Evolutionary conservation across 108 stramenopile genomes (phyloP).

Genomic region (Nitzschia sp.): DNA sequence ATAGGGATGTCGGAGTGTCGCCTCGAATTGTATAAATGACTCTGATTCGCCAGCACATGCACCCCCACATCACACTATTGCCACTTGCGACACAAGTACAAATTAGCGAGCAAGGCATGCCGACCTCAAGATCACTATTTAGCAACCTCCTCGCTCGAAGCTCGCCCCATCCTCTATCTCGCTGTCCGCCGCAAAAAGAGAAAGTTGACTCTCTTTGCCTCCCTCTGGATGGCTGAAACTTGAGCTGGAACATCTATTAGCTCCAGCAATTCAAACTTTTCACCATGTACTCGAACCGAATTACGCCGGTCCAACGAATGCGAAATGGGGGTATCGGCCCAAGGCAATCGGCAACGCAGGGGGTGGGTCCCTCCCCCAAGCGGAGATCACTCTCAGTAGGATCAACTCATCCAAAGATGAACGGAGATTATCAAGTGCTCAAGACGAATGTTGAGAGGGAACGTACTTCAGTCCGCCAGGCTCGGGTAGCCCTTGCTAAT

Average conservation of each 20-base stretch:
- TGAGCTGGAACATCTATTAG: no score
- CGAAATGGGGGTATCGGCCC: constrained; percentile 12
- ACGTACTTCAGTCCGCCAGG: constrained; percentile 39
- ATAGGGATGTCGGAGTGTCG: no score
- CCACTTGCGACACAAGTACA: no score
- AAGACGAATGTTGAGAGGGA: constrained; percentile 45
- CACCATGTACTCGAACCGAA: constrained; percentile 29
- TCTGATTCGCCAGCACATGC: no score
- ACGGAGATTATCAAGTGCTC: constrained; percentile 73
- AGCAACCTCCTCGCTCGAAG: neutral
- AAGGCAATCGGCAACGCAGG: constrained; percentile 16
- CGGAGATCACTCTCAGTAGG: neutral
- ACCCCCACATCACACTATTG: no score
- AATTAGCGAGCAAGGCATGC: neutral
- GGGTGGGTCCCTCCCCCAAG: constrained; percentile 11
- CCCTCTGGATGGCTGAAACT: no score
- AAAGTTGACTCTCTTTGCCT: no score
- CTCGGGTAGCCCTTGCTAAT: constrained; percentile 52
- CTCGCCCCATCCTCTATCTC: no score
- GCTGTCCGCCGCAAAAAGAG: no score
- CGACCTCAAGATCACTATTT: neutral
- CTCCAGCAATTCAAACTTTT: no score
- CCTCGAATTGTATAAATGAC: no score
- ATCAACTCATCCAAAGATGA: constrained; percentile 15
- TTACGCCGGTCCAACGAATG: constrained; percentile 37